These are phyloP conservation scores for Pichia sp. DNA, from an alignment of 1,139 yeast genomes.

Conservation along the genomic window DNA sequence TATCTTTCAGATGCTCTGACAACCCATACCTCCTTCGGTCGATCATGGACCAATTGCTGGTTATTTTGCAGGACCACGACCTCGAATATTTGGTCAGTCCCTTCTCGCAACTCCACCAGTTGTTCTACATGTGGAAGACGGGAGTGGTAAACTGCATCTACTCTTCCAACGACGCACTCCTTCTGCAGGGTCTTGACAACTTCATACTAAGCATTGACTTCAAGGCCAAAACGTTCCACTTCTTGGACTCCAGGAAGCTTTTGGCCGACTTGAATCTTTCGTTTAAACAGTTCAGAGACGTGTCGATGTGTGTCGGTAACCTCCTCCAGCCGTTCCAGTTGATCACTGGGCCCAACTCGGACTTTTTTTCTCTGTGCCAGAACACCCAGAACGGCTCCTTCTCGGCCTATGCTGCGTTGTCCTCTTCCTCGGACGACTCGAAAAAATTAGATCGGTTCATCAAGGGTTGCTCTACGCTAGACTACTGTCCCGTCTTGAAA, in stretches of 20 bases:
- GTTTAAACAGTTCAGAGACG: constrained; percentile 67
- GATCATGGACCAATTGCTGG: constrained; percentile 52
- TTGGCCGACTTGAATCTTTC: constrained; percentile 57
- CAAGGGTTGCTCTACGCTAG: constrained; percentile 49
- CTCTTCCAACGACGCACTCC: constrained; percentile 77
- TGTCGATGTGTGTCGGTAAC: constrained; percentile 75
- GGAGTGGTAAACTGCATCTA: constrained; percentile 68
- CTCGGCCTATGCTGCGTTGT: neutral
- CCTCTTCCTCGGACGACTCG: constrained; percentile 4
- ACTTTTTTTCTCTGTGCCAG: constrained; percentile 1
- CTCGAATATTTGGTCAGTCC: constrained; percentile 79
- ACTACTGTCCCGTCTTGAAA: constrained; percentile 67
- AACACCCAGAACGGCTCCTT: constrained; percentile 1
- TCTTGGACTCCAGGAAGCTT: constrained; percentile 56
- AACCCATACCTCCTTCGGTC: constrained; percentile 48
- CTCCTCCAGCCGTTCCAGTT: constrained; percentile 54
- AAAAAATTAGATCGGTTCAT: constrained; percentile 36
- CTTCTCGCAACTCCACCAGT: constrained; percentile 74
- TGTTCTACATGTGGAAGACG: constrained; percentile 58
- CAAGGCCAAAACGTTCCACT: constrained; percentile 56
- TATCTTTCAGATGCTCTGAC: constrained; percentile 39
- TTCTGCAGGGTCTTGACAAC: constrained; percentile 58
- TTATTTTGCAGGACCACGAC: constrained; percentile 51
- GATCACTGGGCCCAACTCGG: neutral
- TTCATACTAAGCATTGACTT: constrained; percentile 72